Conservation (phyloP, 1,139 yeast species). For the Blastobotrys illinoisensis region DNA sequence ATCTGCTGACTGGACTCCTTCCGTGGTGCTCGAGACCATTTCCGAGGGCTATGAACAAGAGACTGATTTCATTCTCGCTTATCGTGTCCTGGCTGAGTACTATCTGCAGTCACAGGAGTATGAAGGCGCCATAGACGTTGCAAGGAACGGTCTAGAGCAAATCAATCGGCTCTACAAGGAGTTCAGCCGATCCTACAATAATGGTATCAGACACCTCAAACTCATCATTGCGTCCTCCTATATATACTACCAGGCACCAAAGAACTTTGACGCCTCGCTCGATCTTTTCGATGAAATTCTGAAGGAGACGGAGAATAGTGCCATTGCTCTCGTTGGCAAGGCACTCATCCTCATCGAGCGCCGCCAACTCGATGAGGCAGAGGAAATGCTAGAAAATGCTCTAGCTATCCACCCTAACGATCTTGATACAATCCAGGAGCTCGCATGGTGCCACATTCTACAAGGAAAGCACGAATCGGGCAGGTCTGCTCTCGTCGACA, state of each 20-base stretch:
- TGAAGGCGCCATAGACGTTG: slow-evolving; percentile 53
- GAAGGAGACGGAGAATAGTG: slow-evolving; percentile 44
- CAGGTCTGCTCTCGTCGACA: slow-evolving; percentile 42
- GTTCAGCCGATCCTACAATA: slow-evolving; percentile 43
- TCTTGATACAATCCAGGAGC: slow-evolving; percentile 58
- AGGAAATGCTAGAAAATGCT: slow-evolving; percentile 47
- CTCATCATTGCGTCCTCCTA: slow-evolving; percentile 70
- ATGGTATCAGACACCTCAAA: slow-evolving; percentile 56
- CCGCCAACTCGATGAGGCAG: slow-evolving; percentile 52
- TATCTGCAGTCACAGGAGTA: slow-evolving; percentile 60
- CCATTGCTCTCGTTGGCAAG: slow-evolving; percentile 71
- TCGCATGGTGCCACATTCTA: slow-evolving; percentile 72
- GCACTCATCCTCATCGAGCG: slow-evolving; percentile 71
- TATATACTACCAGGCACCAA: slow-evolving; percentile 85
- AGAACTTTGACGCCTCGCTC: slow-evolving; percentile 70
- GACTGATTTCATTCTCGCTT: slow-evolving; percentile 52
- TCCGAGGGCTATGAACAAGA: slow-evolving; percentile 47
- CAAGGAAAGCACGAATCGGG: slow-evolving; percentile 52
- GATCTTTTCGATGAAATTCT: slow-evolving; percentile 64
- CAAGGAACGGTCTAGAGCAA: slow-evolving; percentile 56
- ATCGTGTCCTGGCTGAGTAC: slow-evolving; percentile 59
- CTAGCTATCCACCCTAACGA: slow-evolving; percentile 47
- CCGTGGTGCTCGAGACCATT: slow-evolving; percentile 50
- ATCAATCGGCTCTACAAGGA: slow-evolving; percentile 41
- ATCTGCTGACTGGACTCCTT: slow-evolving; percentile 38